Evolutionary conservation across 768 basidiomycete genomes (phyloP), one percentile per base, ranked within the genome.

Genomic region (Hebeloma cylindrosporum): DNA sequence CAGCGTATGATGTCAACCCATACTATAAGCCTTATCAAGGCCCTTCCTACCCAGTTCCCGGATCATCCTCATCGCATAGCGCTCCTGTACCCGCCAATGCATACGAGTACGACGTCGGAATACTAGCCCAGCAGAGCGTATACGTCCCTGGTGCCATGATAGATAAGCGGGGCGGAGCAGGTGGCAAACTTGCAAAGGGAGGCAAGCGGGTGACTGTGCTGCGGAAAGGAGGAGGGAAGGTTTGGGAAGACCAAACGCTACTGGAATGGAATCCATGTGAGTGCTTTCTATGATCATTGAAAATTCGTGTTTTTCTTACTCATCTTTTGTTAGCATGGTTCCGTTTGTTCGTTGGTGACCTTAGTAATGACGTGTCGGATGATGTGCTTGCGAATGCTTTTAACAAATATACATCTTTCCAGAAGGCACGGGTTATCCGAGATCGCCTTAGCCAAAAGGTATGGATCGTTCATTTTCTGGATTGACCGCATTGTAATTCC

Each of bases 201-300:
- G 88, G 89, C 30, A 96, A 97, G 69, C 73, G 95, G 49, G 85
- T 83, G 36, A 99, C 96, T 3, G 96, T 99, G 7, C 67, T 99
- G 36, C 77, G 96, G 40, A 97, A 97, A 67, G 95, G 94, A 4
- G 95, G 79, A 42, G 96, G 96, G 25, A 94, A 93, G 70, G 85
- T 90, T 17, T 99, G 96, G 96, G 96, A 99, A 65, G 96, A 99
- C 63, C 92, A 92, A 67, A 96, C 93, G 3, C 72, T 99, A 44
- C 67, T 97, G 10, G 96, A 99, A 57, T 99, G 96, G 96, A 96
- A 92, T 69, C 88, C 95, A 40, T 82, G 94, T 96, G 60, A 54
- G 89, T 75, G 2, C 21, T n/a, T n/a, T 18, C 21, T 2, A 38
- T 43, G n/a, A 36, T 35, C 36, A 7, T 34, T 27, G 17, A 6